These are phyloP conservation scores for Fusarium aywerte DNA, from an alignment of 2,329 filamentous ascomycete species.

Conservation along the genomic window DNA sequence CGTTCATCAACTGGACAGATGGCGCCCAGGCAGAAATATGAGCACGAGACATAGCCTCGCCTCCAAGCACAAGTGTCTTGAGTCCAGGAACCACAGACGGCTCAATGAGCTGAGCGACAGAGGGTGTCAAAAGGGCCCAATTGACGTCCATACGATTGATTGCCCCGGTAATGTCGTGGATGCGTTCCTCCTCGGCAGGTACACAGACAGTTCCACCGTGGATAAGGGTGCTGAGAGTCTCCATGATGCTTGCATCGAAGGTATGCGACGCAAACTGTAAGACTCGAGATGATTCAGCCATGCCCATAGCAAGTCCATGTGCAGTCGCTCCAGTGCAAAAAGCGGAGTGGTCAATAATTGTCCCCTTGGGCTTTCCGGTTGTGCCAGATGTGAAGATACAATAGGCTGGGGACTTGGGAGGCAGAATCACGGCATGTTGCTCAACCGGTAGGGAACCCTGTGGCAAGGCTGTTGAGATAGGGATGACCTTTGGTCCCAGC, in stretches of 20 bases:
- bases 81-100: constrained; percentile 24
- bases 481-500: not conserved
- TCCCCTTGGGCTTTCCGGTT: constrained; percentile 27
- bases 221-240: constrained; percentile 31
- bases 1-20: constrained; percentile 35
- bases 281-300: constrained; percentile 12
- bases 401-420: not conserved
- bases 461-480: not conserved
- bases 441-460: not conserved
- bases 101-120: constrained; percentile 29
- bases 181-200: constrained; percentile 52
- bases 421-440: not conserved
- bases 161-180: constrained; percentile 47
- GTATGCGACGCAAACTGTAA: constrained; percentile 34
- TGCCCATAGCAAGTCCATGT: constrained; percentile 20
- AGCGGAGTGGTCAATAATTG: constrained; percentile 16
- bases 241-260: constrained; percentile 48
- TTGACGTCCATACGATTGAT: constrained; percentile 31
- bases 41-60: constrained; percentile 39
- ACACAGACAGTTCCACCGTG: constrained; percentile 49
- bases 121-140: constrained; percentile 39
- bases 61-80: constrained; percentile 33
- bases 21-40: constrained; percentile 31
- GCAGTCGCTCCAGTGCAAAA: constrained; percentile 20
- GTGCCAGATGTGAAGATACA: constrained; percentile 30